Percentiles rank a stretch among this genome's conserved stretches.
Evolutionary conservation across 169 alveolate species (phyloP).

Genomic region (Perkinsus olseni): DNA sequence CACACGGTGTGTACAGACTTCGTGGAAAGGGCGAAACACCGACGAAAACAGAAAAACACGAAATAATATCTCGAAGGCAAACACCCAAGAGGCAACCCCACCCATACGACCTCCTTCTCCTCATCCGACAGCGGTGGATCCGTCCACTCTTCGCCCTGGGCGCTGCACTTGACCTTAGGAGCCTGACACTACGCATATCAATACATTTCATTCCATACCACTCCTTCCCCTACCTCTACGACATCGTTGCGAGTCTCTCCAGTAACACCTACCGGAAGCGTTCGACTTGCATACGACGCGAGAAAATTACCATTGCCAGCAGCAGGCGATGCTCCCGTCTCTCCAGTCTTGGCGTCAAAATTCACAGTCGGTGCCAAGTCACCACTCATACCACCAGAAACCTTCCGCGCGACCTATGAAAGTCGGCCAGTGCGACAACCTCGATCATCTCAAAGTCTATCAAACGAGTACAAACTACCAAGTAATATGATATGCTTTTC

Average conservation of each 20-base stretch:
- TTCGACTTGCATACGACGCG: no score
- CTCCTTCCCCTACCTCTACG: neutral
- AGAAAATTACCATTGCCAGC: neutral
- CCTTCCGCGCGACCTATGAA: neutral
- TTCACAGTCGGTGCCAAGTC: neutral
- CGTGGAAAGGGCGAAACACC: no score
- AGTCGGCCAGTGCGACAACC: no score
- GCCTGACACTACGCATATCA: neutral
- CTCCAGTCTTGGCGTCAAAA: neutral
- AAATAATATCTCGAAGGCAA: neutral
- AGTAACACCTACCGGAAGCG: no score
- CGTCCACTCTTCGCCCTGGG: neutral
- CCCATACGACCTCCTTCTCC: neutral
- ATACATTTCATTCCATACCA: neutral
- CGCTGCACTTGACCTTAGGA: neutral
- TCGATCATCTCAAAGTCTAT: no score
- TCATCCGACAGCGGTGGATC: neutral
- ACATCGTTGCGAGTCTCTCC: neutral
- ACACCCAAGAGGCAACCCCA: neutral
- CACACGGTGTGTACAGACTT: no score
- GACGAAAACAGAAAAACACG: no score
- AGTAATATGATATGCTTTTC: no score
- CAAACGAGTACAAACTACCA: no score
- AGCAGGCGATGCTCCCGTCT: neutral
- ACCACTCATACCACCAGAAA: neutral